Conservation (phyloP, 2,329 filamentous ascomycete species). For the Exophiala bonariae region DNA sequence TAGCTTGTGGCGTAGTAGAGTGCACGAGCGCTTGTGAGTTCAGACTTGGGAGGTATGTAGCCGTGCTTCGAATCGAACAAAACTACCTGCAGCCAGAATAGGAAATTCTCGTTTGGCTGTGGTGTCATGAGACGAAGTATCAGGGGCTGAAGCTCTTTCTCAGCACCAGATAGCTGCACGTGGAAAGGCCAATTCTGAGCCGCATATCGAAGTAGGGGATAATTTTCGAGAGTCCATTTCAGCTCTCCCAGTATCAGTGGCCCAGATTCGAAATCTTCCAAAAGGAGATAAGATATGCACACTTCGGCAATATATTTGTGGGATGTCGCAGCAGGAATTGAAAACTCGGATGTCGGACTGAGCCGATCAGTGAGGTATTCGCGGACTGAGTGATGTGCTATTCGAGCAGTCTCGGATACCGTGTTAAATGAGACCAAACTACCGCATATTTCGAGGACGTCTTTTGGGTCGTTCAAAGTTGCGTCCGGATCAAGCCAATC, state of each 20-base stretch:
- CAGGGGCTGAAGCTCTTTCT: conserved; percentile 15
- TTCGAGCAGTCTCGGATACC: conserved; percentile 6
- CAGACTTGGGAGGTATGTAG: conserved; percentile 4
- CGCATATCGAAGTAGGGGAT: conserved; percentile 17
- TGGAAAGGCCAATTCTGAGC: conserved; percentile 19
- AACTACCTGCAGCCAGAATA: conserved; percentile 22
- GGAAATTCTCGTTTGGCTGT: conserved; percentile 10
- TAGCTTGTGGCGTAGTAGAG: conserved; percentile 22
- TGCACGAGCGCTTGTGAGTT: conserved; percentile 8
- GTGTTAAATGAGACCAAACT: conserved; percentile 16
- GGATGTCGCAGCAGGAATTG: conserved; percentile 8
- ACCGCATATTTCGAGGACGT: conserved; percentile 22
- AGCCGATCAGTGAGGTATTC: conserved; percentile 16
- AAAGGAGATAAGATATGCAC: conserved; percentile 17
- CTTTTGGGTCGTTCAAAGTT: conserved; percentile 15
- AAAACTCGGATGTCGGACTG: conserved; percentile 6
- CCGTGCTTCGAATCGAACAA: conserved; percentile 18
- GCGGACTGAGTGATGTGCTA: conserved; percentile 22
- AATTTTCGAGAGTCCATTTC: conserved; percentile 1
- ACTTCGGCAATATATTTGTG: conserved; percentile 16
- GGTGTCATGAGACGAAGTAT: conserved; percentile 17
- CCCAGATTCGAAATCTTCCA: conserved; percentile 15
- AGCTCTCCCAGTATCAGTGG: conserved; percentile 8
- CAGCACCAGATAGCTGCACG: conserved; percentile 12
- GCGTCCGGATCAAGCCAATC: conserved; percentile 14